Percentiles rank a stretch among this genome's conserved stretches.
Conservation (phyloP, 345 rosid species). For the Raphanus raphanistrum region DNA sequence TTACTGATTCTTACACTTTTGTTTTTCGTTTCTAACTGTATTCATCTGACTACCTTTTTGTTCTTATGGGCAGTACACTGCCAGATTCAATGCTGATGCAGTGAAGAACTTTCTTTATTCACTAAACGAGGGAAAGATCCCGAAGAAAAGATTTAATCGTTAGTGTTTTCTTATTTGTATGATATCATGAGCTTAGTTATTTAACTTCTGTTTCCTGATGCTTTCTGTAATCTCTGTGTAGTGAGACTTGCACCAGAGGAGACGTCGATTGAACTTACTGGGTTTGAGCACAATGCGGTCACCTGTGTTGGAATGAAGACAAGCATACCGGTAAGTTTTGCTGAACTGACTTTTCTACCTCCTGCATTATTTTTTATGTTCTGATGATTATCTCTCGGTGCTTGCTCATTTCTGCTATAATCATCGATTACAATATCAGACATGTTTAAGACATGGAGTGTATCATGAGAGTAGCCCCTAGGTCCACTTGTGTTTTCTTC, state of each 20-base stretch:
- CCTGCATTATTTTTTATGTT: not conserved
- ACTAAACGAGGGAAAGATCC: conserved; percentile 67
- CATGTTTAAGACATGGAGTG: conserved; percentile 30
- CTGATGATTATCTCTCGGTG: conserved; percentile 2
- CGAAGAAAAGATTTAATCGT: conserved; percentile 86
- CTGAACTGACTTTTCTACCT: too few species aligned
- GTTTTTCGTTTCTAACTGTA: not conserved
- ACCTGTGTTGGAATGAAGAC: conserved; percentile 88
- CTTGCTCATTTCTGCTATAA: conserved; percentile 3
- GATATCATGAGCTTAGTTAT: not conserved
- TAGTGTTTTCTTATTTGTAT: conserved; percentile 38
- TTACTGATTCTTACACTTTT: not conserved
- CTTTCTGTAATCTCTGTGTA: conserved; percentile 45
- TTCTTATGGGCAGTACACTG: conserved; percentile 57
- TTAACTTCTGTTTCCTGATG: not conserved
- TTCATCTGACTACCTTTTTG: conserved; percentile 8
- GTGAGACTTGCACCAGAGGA: conserved; percentile 98
- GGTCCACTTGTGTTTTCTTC: conserved; percentile 27
- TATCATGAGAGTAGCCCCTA: conserved; percentile 25
- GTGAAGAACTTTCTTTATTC: conserved; percentile 65
- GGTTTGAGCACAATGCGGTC: conserved; percentile 85
- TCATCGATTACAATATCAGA: conserved; percentile 9
- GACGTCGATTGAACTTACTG: conserved; percentile 62
- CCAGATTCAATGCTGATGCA: conserved; percentile 81
- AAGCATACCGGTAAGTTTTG: conserved; percentile 62